Conservation (phyloP, 257 asterid species). For the Osmanthus fragrans region DNA sequence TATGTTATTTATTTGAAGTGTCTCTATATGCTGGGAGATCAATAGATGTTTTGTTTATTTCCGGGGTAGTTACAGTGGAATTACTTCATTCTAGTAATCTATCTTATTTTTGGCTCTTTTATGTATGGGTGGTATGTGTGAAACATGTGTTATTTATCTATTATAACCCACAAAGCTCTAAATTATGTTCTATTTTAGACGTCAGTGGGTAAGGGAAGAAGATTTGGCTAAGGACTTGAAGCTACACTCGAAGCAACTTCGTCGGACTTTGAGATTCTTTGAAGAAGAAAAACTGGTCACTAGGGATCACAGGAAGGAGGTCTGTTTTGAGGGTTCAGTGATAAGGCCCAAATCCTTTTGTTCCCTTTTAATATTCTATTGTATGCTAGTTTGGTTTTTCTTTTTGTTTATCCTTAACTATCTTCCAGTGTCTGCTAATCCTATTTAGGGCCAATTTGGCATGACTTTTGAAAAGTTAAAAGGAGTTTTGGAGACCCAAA, state of each 20-base stretch:
- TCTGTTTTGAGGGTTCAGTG: slow-evolving; percentile 34
- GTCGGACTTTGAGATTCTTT: slow-evolving; percentile 84
- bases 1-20: neutral
- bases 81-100: neutral
- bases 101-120: neutral
- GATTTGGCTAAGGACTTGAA: slow-evolving; percentile 97
- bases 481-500: too few relatives aligned
- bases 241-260: slow-evolving; percentile 94
- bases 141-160: neutral
- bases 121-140: neutral
- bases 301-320: slow-evolving; percentile 98
- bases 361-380: slow-evolving; percentile 18
- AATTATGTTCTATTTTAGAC: slow-evolving; percentile 46
- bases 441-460: neutral
- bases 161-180: slow-evolving; percentile 9
- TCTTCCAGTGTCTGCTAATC: slow-evolving; percentile 19
- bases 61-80: neutral
- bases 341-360: slow-evolving; percentile 27
- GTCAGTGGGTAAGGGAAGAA: slow-evolving; percentile 97
- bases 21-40: neutral
- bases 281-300: slow-evolving; percentile 94
- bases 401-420: slow-evolving; percentile 4
- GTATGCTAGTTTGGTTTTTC: neutral
- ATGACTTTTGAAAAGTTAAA: too few relatives aligned
- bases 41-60: neutral